Base-by-base conservation (phyloP, 2,329 filamentous ascomycete species). In the Fusarium redolens region DNA sequence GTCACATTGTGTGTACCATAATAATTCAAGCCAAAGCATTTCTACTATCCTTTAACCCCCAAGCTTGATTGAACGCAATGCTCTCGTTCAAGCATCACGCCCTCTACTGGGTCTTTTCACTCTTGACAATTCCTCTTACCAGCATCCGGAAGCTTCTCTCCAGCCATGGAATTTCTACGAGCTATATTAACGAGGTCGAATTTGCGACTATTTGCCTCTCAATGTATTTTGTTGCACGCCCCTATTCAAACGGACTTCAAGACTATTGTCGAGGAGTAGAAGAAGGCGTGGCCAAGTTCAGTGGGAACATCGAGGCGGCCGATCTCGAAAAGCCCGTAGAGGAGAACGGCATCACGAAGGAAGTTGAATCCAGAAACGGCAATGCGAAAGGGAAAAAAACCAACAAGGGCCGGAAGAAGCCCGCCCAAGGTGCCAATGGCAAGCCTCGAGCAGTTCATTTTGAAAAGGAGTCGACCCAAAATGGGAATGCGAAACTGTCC, bases 101-200 rank as follows among this genome's bases (percentile, higher is more conserved):
- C 35, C 43, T 75, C 41, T 67, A 69, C 55, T 77, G 75, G 75
- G 48, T 17, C 10, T 7, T 77, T 14, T 73, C 75, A 4, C 20
- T 70, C 25, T 41, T 56, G n/a, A 65, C 73, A 4, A 22, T 73
- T 11, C 59, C 58, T 20, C 30, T 61, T 14, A 13, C 43, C 15
- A 18, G 54, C 10, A 18, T 71, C 12, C 68, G 67, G 37, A 59
- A 50, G 13, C 30, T 25, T 14, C 62, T 72, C 11, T 33, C 18
- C 12, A 22, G 55, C 18, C 20, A 28, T 22, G 56, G n/a, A 20
- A 38, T 71, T 9, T 41, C 68, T 13, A 38, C 55, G 14, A 38
- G 40, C 22, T 25, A 22, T 13, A 13, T 64, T 14, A 41, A 63
- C 15, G 63, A 59, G n/a, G n/a, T 48, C 25, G 33, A 55, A 12